These are phyloP conservation scores for Euphorbia peplus DNA, from an alignment of 345 rosid genomes.

Conservation along the genomic window DNA sequence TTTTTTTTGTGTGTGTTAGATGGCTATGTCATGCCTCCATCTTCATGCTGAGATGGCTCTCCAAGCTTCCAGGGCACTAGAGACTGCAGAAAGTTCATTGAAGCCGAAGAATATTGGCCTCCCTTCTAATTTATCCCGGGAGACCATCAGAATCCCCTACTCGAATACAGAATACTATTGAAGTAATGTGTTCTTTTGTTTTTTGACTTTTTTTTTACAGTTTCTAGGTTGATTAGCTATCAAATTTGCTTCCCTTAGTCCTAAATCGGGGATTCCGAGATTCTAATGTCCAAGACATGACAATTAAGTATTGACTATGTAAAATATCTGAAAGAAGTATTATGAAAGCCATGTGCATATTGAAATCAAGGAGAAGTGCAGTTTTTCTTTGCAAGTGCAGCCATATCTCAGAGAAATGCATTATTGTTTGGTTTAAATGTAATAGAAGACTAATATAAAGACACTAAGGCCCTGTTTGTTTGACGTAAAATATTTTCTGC, in stretches of 20 bases:
- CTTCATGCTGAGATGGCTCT: slow-evolving; percentile 90
- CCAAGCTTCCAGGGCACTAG: slow-evolving; percentile 82
- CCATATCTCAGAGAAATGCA: too few species aligned
- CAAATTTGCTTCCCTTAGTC: neutral
- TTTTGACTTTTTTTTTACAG: slow-evolving; percentile 11
- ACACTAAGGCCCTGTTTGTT: too few species aligned
- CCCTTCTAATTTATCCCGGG: slow-evolving; percentile 32
- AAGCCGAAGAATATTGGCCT: slow-evolving; percentile 35
- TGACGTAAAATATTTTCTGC: too few species aligned
- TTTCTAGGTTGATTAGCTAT: neutral
- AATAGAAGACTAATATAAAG: too few species aligned
- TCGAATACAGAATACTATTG: slow-evolving; percentile 31
- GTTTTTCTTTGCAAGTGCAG: neutral
- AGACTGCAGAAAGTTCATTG: slow-evolving; percentile 39
- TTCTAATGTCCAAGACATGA: neutral
- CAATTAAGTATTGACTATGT: neutral
- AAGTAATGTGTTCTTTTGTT: neutral
- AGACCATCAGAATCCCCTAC: slow-evolving; percentile 49
- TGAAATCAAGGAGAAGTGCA: neutral
- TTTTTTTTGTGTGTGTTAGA: slow-evolving; percentile 28
- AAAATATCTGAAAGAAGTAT: neutral
- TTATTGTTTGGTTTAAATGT: too few species aligned
- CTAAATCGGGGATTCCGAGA: neutral
- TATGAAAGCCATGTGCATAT: neutral
- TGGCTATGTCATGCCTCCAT: slow-evolving; percentile 91